Base-by-base conservation (phyloP, 2,329 filamentous ascomycete species). In the Pseudomassariella vexata region DNA sequence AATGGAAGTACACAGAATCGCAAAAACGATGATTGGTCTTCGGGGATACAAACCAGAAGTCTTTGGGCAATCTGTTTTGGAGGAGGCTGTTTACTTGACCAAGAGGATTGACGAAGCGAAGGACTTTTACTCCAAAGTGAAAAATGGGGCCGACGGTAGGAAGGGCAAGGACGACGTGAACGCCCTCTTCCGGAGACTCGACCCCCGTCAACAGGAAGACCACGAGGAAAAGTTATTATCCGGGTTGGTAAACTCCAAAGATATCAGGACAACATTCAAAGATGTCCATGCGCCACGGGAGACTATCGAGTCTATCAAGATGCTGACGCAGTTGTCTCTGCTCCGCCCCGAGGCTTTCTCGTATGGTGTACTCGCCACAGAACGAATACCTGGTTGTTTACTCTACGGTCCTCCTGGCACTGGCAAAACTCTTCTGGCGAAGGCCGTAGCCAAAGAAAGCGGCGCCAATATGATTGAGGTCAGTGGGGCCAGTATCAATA, bases 341-440 rank as follows among this genome's bases (percentile, higher is more conserved):
- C 69, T 86, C 30, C 79, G 90, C 0, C 92, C 92, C 0, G 89
- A 96, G 40, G 90, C 89, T n/a, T 98, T 96, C 60, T 81, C 80
- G 9, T 98, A 98, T 46, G 92, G 92, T 58, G 86, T 98, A 4
- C 73, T 98, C 9, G 85, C 88, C 2, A 86, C 80, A 1, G 89
- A 96, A 52, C 85, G 87, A 47, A 94, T 98, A 29, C 85, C 89
- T 0, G 92, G 92, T 10, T 79, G 92, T 28, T 73, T 95, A 1
- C 67, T 95, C 0, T 95, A 95, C 48, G 89, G 88, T 0, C 88
- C 88, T 7, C 89, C 88, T 0, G 88, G 88, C 18, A 88, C 79
- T 3, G 80, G 80, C 37, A 85, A 85, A 55, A 85, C 80, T 2
- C 62, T 84, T 25, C 66, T 84, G 6, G 80, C 79, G 25, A 82